Conservation (phyloP, 169 alveolate species). For the Cardiosporidium cionae region DNA sequence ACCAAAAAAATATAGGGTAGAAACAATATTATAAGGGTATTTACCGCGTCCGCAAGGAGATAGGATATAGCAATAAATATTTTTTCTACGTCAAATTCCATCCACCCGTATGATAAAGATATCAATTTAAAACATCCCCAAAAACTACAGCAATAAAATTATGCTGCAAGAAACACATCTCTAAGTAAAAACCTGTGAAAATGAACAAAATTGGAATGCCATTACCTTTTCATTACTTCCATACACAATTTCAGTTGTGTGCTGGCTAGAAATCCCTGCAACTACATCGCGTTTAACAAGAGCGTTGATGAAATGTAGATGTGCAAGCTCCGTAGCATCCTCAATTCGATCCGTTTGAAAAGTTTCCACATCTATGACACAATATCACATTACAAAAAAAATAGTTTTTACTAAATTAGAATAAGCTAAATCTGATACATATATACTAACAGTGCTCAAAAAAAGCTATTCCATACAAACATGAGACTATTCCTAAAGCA, state of each 20-base stretch:
- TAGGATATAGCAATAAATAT: not conserved
- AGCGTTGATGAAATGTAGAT: slow-evolving; percentile 11
- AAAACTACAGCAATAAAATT: not conserved
- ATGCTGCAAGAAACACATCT: too few species aligned
- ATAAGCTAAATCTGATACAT: too few species aligned
- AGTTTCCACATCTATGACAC: not conserved
- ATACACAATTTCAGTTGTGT: not conserved
- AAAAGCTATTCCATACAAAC: too few species aligned
- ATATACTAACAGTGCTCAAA: too few species aligned
- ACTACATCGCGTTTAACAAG: slow-evolving; percentile 13
- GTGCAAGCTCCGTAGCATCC: slow-evolving; percentile 1
- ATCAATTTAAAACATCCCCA: not conserved
- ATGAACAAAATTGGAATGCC: not conserved
- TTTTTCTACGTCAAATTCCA: not conserved
- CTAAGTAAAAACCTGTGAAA: not conserved
- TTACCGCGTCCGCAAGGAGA: too few species aligned
- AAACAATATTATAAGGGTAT: not conserved
- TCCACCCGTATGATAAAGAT: not conserved
- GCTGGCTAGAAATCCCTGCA: slow-evolving; percentile 14
- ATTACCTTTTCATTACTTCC: not conserved
- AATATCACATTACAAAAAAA: too few species aligned
- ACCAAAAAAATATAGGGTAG: not conserved
- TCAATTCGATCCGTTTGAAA: not conserved
- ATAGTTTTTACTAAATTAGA: too few species aligned
- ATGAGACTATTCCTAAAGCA: too few species aligned